Evolutionary conservation across 768 basidiomycete species (phyloP).

Genomic region (Rhizopogon vesiculosus): DNA sequence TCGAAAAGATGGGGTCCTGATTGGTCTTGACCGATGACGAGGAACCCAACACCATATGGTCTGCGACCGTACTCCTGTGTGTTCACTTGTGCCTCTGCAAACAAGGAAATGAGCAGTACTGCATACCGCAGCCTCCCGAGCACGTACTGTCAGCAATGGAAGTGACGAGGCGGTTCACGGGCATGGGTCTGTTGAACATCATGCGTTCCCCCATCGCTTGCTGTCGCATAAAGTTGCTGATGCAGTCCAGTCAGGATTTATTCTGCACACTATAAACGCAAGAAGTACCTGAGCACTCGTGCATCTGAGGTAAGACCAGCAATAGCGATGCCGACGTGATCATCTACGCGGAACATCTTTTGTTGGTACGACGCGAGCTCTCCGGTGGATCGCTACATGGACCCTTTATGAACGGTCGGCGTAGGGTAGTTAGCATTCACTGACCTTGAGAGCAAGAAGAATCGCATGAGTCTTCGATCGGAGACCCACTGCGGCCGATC

Average conservation of each 20-base stretch:
- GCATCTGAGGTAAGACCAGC: constrained; percentile 99
- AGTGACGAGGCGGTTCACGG: constrained; percentile 89
- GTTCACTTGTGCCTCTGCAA: constrained; percentile 92
- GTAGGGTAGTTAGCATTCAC: constrained; percentile 10
- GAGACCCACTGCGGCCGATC: constrained; percentile 96
- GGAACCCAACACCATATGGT: constrained; percentile 98
- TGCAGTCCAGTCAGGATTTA: constrained; percentile 5
- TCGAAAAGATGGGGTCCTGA: constrained; percentile 98
- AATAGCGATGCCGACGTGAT: constrained; percentile 99
- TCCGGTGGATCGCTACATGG: constrained; percentile 86
- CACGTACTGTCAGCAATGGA: constrained; percentile 91
- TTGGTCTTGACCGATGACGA: constrained; percentile 94
- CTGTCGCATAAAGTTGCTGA: constrained; percentile 98
- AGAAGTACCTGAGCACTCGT: constrained; percentile 79
- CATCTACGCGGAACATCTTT: constrained; percentile 99
- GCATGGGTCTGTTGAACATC: constrained; percentile 92
- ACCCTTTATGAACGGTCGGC: constrained; percentile 2
- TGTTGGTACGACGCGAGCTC: constrained; percentile 99
- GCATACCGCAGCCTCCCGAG: background rate
- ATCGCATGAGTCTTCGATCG: constrained; percentile 94
- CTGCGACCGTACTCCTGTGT: constrained; percentile 97
- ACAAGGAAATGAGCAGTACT: constrained; percentile 1
- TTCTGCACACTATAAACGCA: background rate
- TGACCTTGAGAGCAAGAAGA: constrained; percentile 87
- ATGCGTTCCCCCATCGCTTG: constrained; percentile 95